phyloP scores from a whole-genome alignment of 2,329 filamentous ascomycete species.

The Bipolaris oryzae region DNA sequence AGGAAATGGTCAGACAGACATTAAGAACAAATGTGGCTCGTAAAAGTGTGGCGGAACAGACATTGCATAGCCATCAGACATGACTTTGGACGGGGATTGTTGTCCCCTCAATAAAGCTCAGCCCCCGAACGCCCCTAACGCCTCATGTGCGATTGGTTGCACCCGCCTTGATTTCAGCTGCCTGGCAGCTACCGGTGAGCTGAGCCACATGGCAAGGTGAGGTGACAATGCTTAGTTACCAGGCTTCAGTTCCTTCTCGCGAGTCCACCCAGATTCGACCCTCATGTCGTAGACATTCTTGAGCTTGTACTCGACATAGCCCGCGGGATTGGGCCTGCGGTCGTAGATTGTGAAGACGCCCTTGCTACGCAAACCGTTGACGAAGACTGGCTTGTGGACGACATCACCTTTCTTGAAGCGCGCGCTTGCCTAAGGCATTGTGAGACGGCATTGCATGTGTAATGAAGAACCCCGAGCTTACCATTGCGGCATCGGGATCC shows the following conservation, averaged over 20 bases:
- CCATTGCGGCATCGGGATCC: constrained; percentile 23
- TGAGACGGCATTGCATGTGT: constrained; percentile 5
- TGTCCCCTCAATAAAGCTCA: constrained; percentile 18
- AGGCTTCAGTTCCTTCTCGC: constrained; percentile 35
- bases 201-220: constrained; percentile 29
- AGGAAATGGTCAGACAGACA: constrained; percentile 20
- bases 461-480: constrained; percentile 12
- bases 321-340: constrained; percentile 10
- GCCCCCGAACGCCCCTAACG: constrained; percentile 23
- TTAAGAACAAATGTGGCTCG: constrained; percentile 34
- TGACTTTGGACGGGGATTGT: constrained; percentile 13
- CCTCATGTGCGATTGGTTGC: constrained; percentile 26
- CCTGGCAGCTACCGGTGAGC: constrained; percentile 21
- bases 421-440: constrained; percentile 24
- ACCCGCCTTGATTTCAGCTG: constrained; percentile 9
- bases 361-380: constrained; percentile 27
- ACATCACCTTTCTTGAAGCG: constrained; percentile 30
- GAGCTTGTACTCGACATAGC: constrained; percentile 41
- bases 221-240: constrained; percentile 20
- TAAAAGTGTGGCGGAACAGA: constrained; percentile 32
- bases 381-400: constrained; percentile 37
- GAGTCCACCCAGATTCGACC: constrained; percentile 33
- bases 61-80: constrained; percentile 3
- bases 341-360: constrained; percentile 29
- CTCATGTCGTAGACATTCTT: constrained; percentile 13